A percentile compares a stretch with the other conserved stretches of the same genome.
These are phyloP conservation scores for Gnaphalium uliginosum DNA, from an alignment of 129 eudicot species.

Conservation along the genomic window DNA sequence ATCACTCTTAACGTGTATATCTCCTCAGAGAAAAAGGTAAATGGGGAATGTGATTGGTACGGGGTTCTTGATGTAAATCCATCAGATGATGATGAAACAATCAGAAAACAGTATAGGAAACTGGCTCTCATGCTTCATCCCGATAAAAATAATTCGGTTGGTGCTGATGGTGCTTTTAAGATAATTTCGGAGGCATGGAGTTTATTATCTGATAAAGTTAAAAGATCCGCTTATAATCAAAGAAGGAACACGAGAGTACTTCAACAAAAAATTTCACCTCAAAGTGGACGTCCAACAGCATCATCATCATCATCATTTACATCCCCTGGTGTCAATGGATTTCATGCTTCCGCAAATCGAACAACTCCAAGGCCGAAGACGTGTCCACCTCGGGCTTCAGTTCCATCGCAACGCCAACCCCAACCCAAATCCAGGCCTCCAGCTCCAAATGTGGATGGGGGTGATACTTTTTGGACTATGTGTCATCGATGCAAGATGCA, in stretches of 20 bases:
- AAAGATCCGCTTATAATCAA: slow-evolving; percentile 59
- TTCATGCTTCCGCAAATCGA: background rate
- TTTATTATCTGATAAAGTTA: slow-evolving; percentile 64
- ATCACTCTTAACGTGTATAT: slow-evolving; percentile 55
- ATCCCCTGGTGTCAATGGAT: background rate
- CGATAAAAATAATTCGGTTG: slow-evolving; percentile 70
- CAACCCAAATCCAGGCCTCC: background rate
- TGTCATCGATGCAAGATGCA: slow-evolving; percentile 69
- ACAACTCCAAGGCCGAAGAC: background rate
- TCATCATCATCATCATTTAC: background rate
- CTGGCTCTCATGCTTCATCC: slow-evolving; percentile 72
- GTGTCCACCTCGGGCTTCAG: background rate
- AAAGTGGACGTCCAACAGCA: background rate
- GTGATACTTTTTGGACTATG: slow-evolving; percentile 73
- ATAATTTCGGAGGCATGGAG: slow-evolving; percentile 71
- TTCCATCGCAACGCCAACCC: background rate
- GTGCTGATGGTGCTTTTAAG: slow-evolving; percentile 85
- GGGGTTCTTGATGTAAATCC: slow-evolving; percentile 68
- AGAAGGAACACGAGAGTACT: slow-evolving; percentile 45
- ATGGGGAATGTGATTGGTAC: slow-evolving; percentile 76
- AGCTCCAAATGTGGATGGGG: slow-evolving; percentile 30
- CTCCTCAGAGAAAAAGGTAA: slow-evolving; percentile 63
- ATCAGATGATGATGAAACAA: slow-evolving; percentile 56
- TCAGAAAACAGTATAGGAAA: slow-evolving; percentile 57
- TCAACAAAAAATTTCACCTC: slow-evolving; percentile 42